Evolutionary conservation across 768 basidiomycete genomes (phyloP).

Genomic region (Hemileccinum rubropunctum): DNA sequence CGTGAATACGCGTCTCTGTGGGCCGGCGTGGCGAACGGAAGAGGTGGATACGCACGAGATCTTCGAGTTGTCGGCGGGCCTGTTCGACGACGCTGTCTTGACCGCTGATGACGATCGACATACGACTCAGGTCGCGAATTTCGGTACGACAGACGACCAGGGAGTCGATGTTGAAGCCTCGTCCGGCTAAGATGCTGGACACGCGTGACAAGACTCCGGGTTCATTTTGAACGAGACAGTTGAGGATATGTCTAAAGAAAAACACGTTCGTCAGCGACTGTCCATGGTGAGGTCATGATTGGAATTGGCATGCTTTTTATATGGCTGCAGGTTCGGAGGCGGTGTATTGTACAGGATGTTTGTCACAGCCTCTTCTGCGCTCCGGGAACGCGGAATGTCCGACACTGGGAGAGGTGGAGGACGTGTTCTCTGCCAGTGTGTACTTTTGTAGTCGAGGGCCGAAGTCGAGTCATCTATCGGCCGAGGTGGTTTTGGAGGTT

Average conservation of each 20-base stretch:
- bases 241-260: slow-evolving; percentile 77
- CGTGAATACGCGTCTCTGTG: neutral
- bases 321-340: slow-evolving; percentile 86
- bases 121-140: slow-evolving; percentile 92
- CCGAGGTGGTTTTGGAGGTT: slow-evolving; percentile 68
- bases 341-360: slow-evolving; percentile 98
- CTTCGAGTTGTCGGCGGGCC: slow-evolving; percentile 92
- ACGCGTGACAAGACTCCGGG: slow-evolving; percentile 99
- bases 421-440: slow-evolving; percentile 60
- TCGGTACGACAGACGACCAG: slow-evolving; percentile 98
- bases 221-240: slow-evolving; percentile 98
- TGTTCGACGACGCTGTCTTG: slow-evolving; percentile 99
- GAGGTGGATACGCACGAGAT: slow-evolving; percentile 63
- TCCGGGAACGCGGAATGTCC: slow-evolving; percentile 79
- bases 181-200: slow-evolving; percentile 93
- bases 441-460: slow-evolving; percentile 86
- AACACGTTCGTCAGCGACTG: slow-evolving; percentile 1
- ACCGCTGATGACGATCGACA: slow-evolving; percentile 96
- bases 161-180: slow-evolving; percentile 99
- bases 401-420: slow-evolving; percentile 86
- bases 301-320: slow-evolving; percentile 58
- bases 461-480: slow-evolving; percentile 92
- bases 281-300: too few species aligned
- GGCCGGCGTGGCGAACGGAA: neutral
- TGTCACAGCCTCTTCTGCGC: slow-evolving; percentile 94